Evolutionary conservation across 352 stramenopile genomes (phyloP), one percentile per base, ranked within the genome.

Genomic region (Phytophthora ramorum): DNA sequence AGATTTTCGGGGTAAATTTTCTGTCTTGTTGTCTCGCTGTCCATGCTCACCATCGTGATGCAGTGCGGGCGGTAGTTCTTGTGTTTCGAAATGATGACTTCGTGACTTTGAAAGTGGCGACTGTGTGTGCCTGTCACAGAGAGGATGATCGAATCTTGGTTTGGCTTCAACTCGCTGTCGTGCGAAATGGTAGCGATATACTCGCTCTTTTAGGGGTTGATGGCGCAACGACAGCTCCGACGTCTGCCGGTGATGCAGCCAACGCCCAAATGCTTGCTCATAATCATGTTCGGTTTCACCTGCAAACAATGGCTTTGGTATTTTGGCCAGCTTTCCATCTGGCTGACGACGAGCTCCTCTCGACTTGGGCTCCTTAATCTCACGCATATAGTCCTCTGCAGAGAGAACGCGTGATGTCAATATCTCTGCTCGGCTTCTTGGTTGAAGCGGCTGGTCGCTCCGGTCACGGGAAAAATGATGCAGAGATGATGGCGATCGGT

Each of bases 101-200:
- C 16, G 37, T 43, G 16, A 7, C 43, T 34, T 49, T 30, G 14
- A 26, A 9, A 32, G 7, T 34, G 44, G 16, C 37, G 45, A 64
- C 7, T 41, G 26, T 20, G 35, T 34, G 20, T 19, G 20, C 8
- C n/a, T 38, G 1, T 40, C 16, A 6, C 28, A 22, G 17, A 14
- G 20, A 22, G 34, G 32, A 14, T 64, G 34, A 16, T 20, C 19
- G 50, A 14, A 20, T 43, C 16, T n/a, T 50, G 13, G 24, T 47
- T 30, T 6, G 10, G 9, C 17, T 51, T 45, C 22, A 41, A 32
- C 22, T 37, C 63, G 30, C 19, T 70, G 63, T 6, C 52, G 28
- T 35, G 63, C 63, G 30, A 66, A 66, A 37, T 70, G 63, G 34
- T 61, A 32, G 6, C 63, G 55, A 61, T 70, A 70, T 17, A 70